A percentile compares a stretch with the other conserved stretches of the same genome.
These are phyloP conservation scores for Protomyces inundatus DNA, from an alignment of 1,139 yeast species.

Conservation along the genomic window DNA sequence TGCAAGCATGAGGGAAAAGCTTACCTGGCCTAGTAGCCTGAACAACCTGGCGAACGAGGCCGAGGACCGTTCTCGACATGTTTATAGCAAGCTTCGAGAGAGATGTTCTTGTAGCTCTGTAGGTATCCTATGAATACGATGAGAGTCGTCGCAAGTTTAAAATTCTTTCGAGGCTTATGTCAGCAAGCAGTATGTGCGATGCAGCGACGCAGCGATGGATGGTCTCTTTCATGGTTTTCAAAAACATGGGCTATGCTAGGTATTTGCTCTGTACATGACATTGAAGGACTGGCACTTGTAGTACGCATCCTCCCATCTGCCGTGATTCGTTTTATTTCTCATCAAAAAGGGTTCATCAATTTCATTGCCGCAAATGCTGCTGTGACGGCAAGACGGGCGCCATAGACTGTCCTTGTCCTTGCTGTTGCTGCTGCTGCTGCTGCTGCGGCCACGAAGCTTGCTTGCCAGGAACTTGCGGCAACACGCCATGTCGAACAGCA, in stretches of 20 bases:
- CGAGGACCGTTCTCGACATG: slow-evolving; percentile 13
- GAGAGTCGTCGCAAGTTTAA: not conserved
- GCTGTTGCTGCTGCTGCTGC: not conserved
- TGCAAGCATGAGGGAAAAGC: not conserved
- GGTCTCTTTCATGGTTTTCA: no score
- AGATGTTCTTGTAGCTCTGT: no score
- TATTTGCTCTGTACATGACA: no score
- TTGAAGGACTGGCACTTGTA: no score
- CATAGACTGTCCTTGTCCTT: not conserved
- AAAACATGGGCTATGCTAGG: no score
- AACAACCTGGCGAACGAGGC: slow-evolving; percentile 15
- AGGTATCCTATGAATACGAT: no score
- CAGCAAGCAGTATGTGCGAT: not conserved
- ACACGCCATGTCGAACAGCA: not conserved
- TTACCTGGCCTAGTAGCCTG: slow-evolving; percentile 6
- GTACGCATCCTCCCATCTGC: no score
- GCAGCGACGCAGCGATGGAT: no score
- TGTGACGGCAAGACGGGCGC: no score
- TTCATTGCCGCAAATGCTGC: no score
- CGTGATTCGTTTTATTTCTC: no score
- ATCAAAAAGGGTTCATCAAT: no score
- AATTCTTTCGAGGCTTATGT: not conserved
- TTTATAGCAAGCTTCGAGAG: not conserved
- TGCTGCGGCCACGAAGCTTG: not conserved
- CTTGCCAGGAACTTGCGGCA: not conserved